phyloP scores from a whole-genome alignment of 495 filamentous ascomycete genomes.

The Corynascus novoguineensis region DNA sequence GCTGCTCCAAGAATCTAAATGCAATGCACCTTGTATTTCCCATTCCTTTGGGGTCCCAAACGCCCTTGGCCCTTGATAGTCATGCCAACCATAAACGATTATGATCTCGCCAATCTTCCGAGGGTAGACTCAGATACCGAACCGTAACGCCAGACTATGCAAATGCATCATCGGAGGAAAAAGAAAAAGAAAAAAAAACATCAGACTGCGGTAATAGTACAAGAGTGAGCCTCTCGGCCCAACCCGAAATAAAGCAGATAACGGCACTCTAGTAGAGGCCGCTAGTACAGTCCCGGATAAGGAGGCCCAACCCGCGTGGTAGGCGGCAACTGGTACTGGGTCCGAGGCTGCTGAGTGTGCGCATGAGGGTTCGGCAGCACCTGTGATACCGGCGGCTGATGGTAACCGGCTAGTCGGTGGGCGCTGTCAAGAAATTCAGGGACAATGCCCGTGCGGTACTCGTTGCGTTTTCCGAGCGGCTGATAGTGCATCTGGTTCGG shows the following conservation, averaged over 20 bases:
- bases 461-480: conserved; percentile 71
- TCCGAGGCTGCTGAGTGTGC: conserved; percentile 5
- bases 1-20: background rate
- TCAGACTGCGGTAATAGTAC: conserved; percentile 10
- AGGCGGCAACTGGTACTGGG: conserved; percentile 2
- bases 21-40: background rate
- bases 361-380: conserved; percentile 16
- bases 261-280: background rate
- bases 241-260: background rate
- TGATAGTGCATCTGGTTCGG: conserved; percentile 94
- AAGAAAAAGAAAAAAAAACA: too few relatives aligned
- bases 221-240: background rate
- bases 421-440: conserved; percentile 53
- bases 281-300: conserved; percentile 5
- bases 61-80: background rate
- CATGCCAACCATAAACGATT: conserved; percentile 1
- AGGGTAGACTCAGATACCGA: background rate
- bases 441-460: conserved; percentile 74
- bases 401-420: background rate
- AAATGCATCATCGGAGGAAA: conserved; percentile 13
- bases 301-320: background rate
- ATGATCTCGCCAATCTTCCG: background rate
- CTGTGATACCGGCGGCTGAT: conserved; percentile 7
- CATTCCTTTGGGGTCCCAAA: background rate
- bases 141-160: conserved; percentile 22